phyloP scores from a whole-genome alignment of 164 flowering plant genomes.

The Cinnamomum micranthum region DNA sequence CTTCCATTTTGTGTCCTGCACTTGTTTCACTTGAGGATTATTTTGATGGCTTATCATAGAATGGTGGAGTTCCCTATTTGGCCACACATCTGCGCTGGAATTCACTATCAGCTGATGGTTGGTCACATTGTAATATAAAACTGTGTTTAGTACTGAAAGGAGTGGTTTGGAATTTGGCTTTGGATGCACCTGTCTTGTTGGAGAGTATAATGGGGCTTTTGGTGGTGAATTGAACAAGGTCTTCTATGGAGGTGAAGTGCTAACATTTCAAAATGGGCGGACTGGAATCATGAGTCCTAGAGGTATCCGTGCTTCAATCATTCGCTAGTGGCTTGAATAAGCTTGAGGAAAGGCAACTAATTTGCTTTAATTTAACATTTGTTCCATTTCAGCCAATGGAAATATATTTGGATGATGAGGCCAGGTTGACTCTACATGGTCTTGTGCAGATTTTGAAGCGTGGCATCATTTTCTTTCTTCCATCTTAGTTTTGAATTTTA shows the following conservation, averaged over 20 bases:
- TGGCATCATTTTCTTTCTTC: not conserved
- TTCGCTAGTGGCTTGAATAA: slow-evolving; percentile 61
- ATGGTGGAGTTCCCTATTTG: not conserved
- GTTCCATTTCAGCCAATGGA: slow-evolving; percentile 96
- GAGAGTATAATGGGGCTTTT: not conserved
- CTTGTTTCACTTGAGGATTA: not conserved
- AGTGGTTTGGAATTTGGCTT: too few relatives aligned
- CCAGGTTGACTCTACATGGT: slow-evolving; percentile 93
- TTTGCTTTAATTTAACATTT: slow-evolving; percentile 62
- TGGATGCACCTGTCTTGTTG: too few relatives aligned
- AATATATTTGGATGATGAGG: slow-evolving; percentile 96
- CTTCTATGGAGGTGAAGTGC: slow-evolving; percentile 27
- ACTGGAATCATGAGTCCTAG: slow-evolving; percentile 28
- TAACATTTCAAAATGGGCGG: slow-evolving; percentile 24
- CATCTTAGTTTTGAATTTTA: too few relatives aligned
- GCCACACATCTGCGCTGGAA: not conserved
- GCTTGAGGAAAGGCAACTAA: slow-evolving; percentile 52
- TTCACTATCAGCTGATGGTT: not conserved
- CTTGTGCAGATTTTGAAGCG: slow-evolving; percentile 72
- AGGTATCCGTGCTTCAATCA: slow-evolving; percentile 36
- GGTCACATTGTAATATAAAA: too few relatives aligned
- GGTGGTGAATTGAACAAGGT: slow-evolving; percentile 14
- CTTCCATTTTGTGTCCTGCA: too few relatives aligned
- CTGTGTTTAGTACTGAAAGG: too few relatives aligned
- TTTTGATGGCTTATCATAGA: not conserved